Evolutionary conservation across 371 early-diverging fungal genomes (phyloP), one percentile per base, ranked within the genome.

Genomic region (Blakeslea trispora): DNA sequence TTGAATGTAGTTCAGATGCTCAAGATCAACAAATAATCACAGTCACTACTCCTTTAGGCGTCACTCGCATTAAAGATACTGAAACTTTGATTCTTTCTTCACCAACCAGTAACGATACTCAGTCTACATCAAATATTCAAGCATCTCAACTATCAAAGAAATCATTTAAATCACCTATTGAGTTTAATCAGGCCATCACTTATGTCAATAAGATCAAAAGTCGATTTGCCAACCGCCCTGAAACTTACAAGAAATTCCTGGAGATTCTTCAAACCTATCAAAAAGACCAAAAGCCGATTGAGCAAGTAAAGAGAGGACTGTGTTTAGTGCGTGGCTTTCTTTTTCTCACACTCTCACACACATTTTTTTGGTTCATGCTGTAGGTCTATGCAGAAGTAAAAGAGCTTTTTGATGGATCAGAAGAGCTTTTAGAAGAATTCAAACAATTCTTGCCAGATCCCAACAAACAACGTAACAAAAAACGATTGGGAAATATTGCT

Each of bases 201-300:
- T 99, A 95, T 73, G 97, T 99, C 14, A 96, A 96, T 77, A 97
- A 97, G 73, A 96, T 98, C 66, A 97, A 93, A 86, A 94, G 87
- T 57, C 88, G 95, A 3, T 98, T 93, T 70, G 68, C 87, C 5
- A 78, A 79, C 28, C 90, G 95, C 50, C 96, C 96, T 0, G 96
- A 94, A 32, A 90, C 85, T 8, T 97, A 98, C 74, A 92, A 92
- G 65, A 88, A 91, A 63, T 97, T 98, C 66, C 59, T 98, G 51
- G 97, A 96, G 63, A 93, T 97, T n/a, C 66, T 98, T 49, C 94
- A 93, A 66, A 91, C 92, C 1, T 97, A 96, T 68, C 95, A 95
- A 65, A 89, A 90, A 64, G 95, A 97, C 55, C 82, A 85, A 54
- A 89, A 87, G 53, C 91, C 96, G 1, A 94, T 96, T 40, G 85